These are phyloP conservation scores for Coemansia sp. DNA, from an alignment of 192 early-diverging fungal species.

Conservation along the genomic window DNA sequence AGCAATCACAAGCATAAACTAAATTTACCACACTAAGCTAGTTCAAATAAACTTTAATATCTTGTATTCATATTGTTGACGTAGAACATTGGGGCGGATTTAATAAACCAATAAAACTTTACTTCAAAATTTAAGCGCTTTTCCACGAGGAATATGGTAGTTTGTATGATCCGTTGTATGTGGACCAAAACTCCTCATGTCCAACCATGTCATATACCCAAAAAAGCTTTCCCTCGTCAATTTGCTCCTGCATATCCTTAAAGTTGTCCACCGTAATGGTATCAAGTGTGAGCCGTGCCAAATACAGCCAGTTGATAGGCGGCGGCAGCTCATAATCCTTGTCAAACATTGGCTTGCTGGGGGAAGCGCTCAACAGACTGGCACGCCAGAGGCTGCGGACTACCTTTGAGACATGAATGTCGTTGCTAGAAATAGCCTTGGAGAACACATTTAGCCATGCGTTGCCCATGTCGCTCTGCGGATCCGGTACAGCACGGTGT, in stretches of 20 bases:
- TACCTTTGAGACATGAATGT: slow-evolving; percentile 58
- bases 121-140: too few relatives aligned
- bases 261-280: not conserved
- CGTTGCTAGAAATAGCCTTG: slow-evolving; percentile 45
- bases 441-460: slow-evolving; percentile 54
- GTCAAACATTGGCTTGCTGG: not conserved
- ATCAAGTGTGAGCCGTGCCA: not conserved
- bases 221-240: not conserved
- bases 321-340: slow-evolving; percentile 19
- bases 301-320: slow-evolving; percentile 20
- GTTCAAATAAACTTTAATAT: too few relatives aligned
- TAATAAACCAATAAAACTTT: too few relatives aligned
- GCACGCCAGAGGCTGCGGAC: slow-evolving; percentile 56
- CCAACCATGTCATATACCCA: not conserved
- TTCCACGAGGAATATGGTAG: too few relatives aligned
- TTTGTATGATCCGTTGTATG: not conserved
- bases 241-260: not conserved
- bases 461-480: slow-evolving; percentile 11
- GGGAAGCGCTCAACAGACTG: slow-evolving; percentile 30
- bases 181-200: not conserved
- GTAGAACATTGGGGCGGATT: too few relatives aligned
- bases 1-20: too few relatives aligned
- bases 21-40: too few relatives aligned
- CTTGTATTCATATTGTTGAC: too few relatives aligned
- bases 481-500: not conserved